A percentile compares a stretch with the other conserved stretches of the same genome.
Conservation (phyloP, 768 basidiomycete genomes). For the Tricholoma matsutake region DNA sequence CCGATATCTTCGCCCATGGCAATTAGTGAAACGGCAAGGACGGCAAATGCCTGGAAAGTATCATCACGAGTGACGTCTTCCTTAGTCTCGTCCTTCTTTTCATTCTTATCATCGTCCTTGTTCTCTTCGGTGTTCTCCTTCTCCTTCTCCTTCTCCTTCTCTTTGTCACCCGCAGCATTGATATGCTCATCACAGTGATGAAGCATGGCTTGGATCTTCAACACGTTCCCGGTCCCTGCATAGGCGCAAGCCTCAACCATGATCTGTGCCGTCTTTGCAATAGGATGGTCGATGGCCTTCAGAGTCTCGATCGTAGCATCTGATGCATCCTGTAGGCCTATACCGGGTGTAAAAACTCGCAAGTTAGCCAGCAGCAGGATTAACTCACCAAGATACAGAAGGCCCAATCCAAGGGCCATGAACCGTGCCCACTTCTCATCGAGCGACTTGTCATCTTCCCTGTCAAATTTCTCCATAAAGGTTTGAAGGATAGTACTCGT, state of each 20-base stretch:
- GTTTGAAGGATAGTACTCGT: conserved; percentile 87
- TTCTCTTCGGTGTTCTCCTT: conserved; percentile 31
- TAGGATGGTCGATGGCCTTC: conserved; percentile 89
- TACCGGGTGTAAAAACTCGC: not conserved
- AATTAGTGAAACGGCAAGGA: conserved; percentile 89
- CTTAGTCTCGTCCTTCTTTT: conserved; percentile 54
- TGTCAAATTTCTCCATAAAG: conserved; percentile 73
- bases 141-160: conserved; percentile 62
- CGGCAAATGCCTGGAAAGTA: conserved; percentile 88
- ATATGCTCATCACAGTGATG: conserved; percentile 94
- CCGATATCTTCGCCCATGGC: conserved; percentile 99
- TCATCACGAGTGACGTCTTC: conserved; percentile 53
- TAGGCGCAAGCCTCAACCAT: conserved; percentile 93
- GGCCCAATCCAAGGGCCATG: conserved; percentile 82
- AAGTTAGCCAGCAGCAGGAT: too few relatives aligned
- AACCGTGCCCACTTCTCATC: conserved; percentile 95
- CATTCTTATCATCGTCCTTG: conserved; percentile 49
- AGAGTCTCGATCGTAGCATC: conserved; percentile 93
- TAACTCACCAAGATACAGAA: conserved; percentile 82
- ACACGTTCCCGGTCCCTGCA: conserved; percentile 92
- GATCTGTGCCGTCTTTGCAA: conserved; percentile 87
- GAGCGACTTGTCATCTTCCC: conserved; percentile 60
- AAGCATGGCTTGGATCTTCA: conserved; percentile 89
- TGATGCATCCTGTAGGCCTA: conserved; percentile 88
- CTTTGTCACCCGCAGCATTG: conserved; percentile 42